Percentiles rank a stretch among this genome's conserved stretches.
phyloP scores from a whole-genome alignment of 805 yeast species.

The Yamadazyma takamatsuzukensis region DNA sequence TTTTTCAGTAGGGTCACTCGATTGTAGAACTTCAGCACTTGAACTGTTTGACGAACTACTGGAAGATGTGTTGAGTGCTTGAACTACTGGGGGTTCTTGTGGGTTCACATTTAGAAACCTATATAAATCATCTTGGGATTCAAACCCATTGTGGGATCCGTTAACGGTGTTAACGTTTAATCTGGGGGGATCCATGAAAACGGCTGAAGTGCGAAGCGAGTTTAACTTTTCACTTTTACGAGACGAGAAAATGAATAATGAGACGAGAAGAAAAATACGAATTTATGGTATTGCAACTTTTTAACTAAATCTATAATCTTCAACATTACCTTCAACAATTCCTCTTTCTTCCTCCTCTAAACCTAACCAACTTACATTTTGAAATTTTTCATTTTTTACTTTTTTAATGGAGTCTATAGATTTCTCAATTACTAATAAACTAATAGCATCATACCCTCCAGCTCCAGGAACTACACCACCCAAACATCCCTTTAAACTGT shows the following conservation, averaged over 20 bases:
- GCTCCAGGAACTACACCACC: slow-evolving; percentile 99
- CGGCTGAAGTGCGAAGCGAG: no score
- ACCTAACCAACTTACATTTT: slow-evolving; percentile 63
- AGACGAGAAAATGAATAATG: no score
- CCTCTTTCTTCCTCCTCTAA: slow-evolving; percentile 63
- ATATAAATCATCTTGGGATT: slow-evolving; percentile 1
- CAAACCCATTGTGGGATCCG: neutral
- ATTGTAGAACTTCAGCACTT: no score
- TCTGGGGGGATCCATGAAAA: no score
- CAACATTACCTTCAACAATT: slow-evolving; percentile 43
- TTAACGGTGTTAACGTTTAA: neutral
- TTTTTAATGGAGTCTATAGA: slow-evolving; percentile 27
- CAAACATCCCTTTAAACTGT: slow-evolving; percentile 62
- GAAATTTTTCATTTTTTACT: slow-evolving; percentile 24
- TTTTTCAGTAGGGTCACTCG: no score
- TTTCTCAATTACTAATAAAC: slow-evolving; percentile 57
- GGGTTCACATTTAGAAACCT: neutral
- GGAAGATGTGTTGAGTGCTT: neutral
- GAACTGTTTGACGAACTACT: no score
- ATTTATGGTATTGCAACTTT: slow-evolving; percentile 1
- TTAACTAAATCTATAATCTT: slow-evolving; percentile 28
- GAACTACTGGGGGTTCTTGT: neutral
- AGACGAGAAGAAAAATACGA: no score
- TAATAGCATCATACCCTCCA: slow-evolving; percentile 94
- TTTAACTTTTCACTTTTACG: no score